Conservation (phyloP, 75 land plant species). For the Adiantum capillusveneris region DNA sequence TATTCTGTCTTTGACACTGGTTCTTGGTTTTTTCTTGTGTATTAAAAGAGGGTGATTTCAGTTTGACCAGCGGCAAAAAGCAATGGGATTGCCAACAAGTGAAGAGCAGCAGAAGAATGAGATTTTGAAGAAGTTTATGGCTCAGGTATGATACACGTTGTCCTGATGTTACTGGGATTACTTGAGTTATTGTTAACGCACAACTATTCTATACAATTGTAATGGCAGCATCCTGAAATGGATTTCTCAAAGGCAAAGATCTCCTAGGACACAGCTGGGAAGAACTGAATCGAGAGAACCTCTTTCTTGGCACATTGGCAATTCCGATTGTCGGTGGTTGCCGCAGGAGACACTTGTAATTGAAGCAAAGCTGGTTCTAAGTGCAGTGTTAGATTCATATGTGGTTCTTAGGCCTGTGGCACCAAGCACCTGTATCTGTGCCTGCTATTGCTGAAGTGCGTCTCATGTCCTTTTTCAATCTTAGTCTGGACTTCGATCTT, state of each 20-base stretch:
- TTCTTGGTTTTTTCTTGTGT: neutral
- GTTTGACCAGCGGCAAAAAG: constrained; percentile 92
- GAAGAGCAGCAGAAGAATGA: constrained; percentile 88
- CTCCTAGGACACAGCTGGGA: constrained; percentile 9
- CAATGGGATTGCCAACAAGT: constrained; percentile 86
- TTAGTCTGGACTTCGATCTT: too few relatives aligned
- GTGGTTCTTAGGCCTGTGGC: too few relatives aligned
- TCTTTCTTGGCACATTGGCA: too few relatives aligned
- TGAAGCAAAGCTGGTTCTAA: too few relatives aligned
- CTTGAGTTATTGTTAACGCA: neutral
- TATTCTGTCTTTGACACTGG: neutral
- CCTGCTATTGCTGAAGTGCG: too few relatives aligned
- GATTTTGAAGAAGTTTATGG: constrained; percentile 82
- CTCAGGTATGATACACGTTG: constrained; percentile 44
- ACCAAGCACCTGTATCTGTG: too few relatives aligned
- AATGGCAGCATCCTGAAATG: constrained; percentile 82
- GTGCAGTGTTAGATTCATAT: too few relatives aligned
- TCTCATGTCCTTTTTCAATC: too few relatives aligned
- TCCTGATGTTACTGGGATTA: neutral
- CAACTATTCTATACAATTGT: neutral
- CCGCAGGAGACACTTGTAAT: too few relatives aligned
- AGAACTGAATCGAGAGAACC: too few relatives aligned
- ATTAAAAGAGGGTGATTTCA: constrained; percentile 12
- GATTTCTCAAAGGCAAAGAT: constrained; percentile 80
- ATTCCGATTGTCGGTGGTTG: too few relatives aligned